Evolutionary conservation across 2,329 filamentous ascomycete genomes (phyloP), one percentile per base, ranked within the genome.

Genomic region (Claviceps sorghi): DNA sequence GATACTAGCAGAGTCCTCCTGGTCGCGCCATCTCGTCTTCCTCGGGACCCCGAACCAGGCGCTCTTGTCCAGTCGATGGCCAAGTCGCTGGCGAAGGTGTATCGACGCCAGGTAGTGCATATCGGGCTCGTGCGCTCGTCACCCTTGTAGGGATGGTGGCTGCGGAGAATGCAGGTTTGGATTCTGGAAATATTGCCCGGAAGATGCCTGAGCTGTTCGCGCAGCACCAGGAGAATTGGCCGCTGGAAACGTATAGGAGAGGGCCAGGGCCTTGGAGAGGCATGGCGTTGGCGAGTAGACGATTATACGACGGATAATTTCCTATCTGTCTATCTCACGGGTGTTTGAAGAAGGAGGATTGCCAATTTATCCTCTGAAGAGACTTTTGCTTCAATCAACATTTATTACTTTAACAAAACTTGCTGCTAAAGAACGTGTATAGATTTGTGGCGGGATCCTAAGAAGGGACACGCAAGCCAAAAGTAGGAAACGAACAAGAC

Each of bases 21-120:
- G 29, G 72, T 77, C 10, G 77, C 74, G 0, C 73, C 67, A 61
- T 72, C 70, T 26, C 60, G 68, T 45, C 66, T 78, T 13, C 74
- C 72, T 21, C 67, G 68, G 54, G 63, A 72, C 29, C 76, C 76
- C 0, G 58, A 70, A 1, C 70, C 73, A 3, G 61, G 69, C 26
- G 62, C 76, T 0, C 72, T 79, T 21, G 72, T 71, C 0, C 62
- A 78, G 6, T 75, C 72, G 2, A 63, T 77, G 51, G 67, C 67
- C 45, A 79, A 72, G 53, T 72, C 65, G 17, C 61, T 78, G 56
- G 58, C 64, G 22, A 62, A 64, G 52, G 67, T 67, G 9, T 76
- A 70, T 52, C 55, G 50, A 0, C 22, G 57, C 2, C 59, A 66
- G 49, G 68, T 69, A 2, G 69, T 79, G 2, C 73, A 77, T 53